These are phyloP conservation scores for Mycena belliarum DNA, from an alignment of 768 basidiomycete genomes.

Conservation along the genomic window DNA sequence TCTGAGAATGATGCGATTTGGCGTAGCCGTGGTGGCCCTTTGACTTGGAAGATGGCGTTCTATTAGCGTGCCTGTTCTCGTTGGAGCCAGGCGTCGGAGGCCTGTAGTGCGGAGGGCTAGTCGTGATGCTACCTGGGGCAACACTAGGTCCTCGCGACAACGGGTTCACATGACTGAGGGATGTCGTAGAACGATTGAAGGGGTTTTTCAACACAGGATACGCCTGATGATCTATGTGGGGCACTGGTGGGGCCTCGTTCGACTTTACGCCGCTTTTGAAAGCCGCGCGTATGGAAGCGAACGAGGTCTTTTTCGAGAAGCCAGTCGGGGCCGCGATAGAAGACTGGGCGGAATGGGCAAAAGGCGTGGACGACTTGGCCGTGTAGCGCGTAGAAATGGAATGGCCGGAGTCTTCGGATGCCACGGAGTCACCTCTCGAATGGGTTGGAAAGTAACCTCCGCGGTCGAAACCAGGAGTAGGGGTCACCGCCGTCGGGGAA, in stretches of 20 bases:
- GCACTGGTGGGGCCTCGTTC: constrained; percentile 74
- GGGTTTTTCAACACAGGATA: constrained; percentile 79
- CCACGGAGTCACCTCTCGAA: constrained; percentile 72
- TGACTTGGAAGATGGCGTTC: constrained; percentile 40
- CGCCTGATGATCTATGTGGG: constrained; percentile 63
- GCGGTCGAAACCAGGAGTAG: constrained; percentile 43
- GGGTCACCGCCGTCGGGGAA: constrained; percentile 64
- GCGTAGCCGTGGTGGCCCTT: constrained; percentile 59
- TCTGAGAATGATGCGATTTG: constrained; percentile 79
- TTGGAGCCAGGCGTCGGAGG: constrained; percentile 62
- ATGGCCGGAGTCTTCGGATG: constrained; percentile 74
- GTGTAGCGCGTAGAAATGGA: constrained; percentile 57
- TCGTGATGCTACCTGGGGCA: constrained; percentile 39
- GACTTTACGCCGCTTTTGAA: constrained; percentile 69
- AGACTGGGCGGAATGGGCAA: constrained; percentile 71
- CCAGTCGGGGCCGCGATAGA: constrained; percentile 65
- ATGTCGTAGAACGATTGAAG: constrained; percentile 81
- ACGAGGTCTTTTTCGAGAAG: constrained; percentile 80
- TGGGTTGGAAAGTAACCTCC: constrained; percentile 66
- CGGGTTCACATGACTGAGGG: constrained; percentile 55
- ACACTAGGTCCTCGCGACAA: constrained; percentile 32
- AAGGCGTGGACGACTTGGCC: constrained; percentile 51
- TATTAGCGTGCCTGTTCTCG: constrained; percentile 38
- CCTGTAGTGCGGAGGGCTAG: constrained; percentile 55
- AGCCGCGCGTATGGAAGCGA: constrained; percentile 84